Conservation (phyloP, 306 rosid species). For the Dryas drummondii region DNA sequence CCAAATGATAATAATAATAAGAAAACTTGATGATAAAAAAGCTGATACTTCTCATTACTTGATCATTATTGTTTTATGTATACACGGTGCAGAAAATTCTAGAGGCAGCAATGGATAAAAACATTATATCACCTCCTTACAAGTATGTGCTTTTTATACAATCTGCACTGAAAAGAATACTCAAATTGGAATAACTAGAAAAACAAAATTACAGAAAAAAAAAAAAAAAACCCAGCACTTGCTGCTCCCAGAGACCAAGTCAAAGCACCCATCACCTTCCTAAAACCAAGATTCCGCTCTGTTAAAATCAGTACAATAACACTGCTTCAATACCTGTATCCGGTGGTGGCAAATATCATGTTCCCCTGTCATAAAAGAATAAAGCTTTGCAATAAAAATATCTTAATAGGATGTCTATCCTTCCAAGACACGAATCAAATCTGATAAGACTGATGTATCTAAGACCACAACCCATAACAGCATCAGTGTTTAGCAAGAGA, state of each 20-base stretch:
- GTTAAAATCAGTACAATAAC: neutral
- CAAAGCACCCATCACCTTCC: neutral
- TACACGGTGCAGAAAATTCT: conserved; percentile 9
- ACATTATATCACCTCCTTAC: neutral
- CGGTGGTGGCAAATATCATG: neutral
- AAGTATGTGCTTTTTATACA: neutral
- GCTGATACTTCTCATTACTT: conserved; percentile 2
- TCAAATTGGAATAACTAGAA: neutral
- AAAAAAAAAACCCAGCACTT: neutral
- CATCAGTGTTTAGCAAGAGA: neutral
- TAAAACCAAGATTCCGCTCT: conserved; percentile 13
- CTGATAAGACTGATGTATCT: neutral
- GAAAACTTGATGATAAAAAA: neutral
- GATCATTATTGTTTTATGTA: neutral
- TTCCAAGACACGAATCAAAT: neutral
- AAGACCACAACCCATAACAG: neutral
- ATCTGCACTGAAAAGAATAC: neutral
- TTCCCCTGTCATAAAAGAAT: neutral
- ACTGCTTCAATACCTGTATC: conserved; percentile 4
- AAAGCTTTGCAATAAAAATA: neutral
- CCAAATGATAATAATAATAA: neutral
- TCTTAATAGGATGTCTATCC: neutral
- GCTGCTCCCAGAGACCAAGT: conserved; percentile 14
- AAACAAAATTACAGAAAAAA: neutral
- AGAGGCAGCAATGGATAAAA: neutral